Evolutionary conservation across 176 grass and related monocot species (phyloP).

Genomic region (Elymus sibiricus): DNA sequence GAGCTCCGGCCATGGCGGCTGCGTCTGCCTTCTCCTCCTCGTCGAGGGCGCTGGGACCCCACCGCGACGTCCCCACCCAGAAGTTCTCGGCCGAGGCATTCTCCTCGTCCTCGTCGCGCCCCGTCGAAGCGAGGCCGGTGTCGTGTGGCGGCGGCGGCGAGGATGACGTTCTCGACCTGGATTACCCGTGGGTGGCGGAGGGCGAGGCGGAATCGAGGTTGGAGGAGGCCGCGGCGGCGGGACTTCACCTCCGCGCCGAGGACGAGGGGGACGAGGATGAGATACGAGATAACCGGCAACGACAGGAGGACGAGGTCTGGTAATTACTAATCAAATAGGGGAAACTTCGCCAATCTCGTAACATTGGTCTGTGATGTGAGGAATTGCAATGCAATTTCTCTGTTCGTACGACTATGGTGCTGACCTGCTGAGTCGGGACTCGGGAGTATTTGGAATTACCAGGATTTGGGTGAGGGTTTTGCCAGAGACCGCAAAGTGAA

Average conservation of each 20-base stretch:
- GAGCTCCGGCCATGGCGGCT: too few species aligned
- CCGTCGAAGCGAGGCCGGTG: not conserved
- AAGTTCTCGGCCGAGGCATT: not conserved
- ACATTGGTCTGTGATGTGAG: too few species aligned
- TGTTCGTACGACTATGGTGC: not conserved
- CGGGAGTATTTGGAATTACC: too few species aligned
- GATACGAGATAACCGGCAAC: too few species aligned
- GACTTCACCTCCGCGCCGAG: not conserved
- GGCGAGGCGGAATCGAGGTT: conserved; percentile 24
- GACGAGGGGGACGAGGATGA: too few species aligned
- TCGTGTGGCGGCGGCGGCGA: not conserved
- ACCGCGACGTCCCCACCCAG: not conserved
- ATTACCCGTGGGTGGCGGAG: conserved; percentile 16
- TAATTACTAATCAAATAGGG: too few species aligned
- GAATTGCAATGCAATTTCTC: too few species aligned
- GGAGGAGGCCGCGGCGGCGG: not conserved
- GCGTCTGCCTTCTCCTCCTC: too few species aligned
- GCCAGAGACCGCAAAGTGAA: not conserved
- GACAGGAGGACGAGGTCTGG: too few species aligned
- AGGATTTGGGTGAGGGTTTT: not conserved
- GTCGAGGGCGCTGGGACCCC: not conserved
- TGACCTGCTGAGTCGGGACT: too few species aligned
- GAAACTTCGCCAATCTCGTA: too few species aligned
- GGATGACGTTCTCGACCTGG: conserved; percentile 36
- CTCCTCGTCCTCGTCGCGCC: not conserved